Evolutionary conservation across 495 filamentous ascomycete species (phyloP).

Genomic region (Rostrohypoxylon terebratum): DNA sequence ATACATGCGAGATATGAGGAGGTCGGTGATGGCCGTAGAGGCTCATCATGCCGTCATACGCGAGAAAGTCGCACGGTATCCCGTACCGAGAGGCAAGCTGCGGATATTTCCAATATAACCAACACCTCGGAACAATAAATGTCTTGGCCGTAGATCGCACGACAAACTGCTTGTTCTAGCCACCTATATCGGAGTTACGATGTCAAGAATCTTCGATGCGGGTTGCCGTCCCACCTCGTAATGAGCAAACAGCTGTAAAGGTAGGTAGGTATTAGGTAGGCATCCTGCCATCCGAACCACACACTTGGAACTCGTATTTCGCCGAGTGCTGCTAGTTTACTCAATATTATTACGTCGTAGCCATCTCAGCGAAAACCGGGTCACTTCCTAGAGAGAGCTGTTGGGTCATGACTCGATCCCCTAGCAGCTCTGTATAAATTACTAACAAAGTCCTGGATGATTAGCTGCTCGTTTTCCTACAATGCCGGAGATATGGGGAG

Average conservation of each 20-base stretch:
- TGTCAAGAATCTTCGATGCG: not conserved
- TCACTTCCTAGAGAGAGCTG: not conserved
- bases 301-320: not conserved
- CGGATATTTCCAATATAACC: not conserved
- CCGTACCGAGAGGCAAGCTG: not conserved
- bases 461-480: not conserved
- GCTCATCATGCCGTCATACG: conserved; percentile 31
- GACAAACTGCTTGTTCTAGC: conserved; percentile 4
- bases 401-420: conserved; percentile 6
- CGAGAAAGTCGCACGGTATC: conserved; percentile 18
- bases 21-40: conserved; percentile 1
- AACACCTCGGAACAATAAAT: not conserved
- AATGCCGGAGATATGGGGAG: no score
- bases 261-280: no score
- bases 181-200: not conserved
- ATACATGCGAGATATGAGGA: not conserved
- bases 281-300: conserved; percentile 5
- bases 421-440: not conserved
- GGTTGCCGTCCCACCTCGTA: conserved; percentile 11
- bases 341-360: conserved; percentile 9
- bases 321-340: not conserved
- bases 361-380: not conserved
- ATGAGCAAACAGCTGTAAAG: conserved; percentile 2
- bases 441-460: not conserved
- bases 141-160: not conserved